Evolutionary conservation across 441 rosid species (phyloP), one percentile per base, ranked within the genome.

Genomic region (Erodium trifolium): DNA sequence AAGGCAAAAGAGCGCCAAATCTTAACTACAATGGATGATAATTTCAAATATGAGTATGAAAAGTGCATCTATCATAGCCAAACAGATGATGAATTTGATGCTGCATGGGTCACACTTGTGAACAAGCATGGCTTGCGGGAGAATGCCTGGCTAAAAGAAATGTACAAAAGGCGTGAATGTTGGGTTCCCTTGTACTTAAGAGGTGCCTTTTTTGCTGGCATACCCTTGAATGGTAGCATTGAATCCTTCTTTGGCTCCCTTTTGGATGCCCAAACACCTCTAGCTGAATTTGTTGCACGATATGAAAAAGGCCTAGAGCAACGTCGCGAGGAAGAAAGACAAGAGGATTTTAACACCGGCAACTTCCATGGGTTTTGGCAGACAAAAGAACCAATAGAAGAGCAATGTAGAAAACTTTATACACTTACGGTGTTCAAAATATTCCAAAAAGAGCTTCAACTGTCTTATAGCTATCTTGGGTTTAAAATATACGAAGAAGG

Each of bases 111-210:
- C 74, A 80, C 81, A 17, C 83, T 92, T 45, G 70, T 90, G 57
- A 78, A 69, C 83, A 87, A 87, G 76, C 87, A 90, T 63, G 82
- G 82, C 41, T 75, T 88, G 75, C 78, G 81, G 70, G 90, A 84
- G 19, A 84, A 89, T 74, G 51, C 65, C 63, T 90, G 96, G 98
- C 85, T 92, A 11, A 87, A 82, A 76, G 81, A 84, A 68, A 82
- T 88, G 81, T 85, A 87, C 35, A 90, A 85, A 69, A 84, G 81
- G 70, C 89, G 88, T 45, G 93, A 85, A 73, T 78, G 79, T 70
- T 92, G 96, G 96, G 92, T 90, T 57, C 96, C 96, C 0, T 78
- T 84, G 66, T 90, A 85, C 75, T 72, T 88, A 47, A 75, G 85
- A 27, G 88, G 88, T 14, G 82, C 82, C 17, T 92, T 92, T 81